Percentiles rank a stretch among this genome's conserved stretches.
Evolutionary conservation across 73 alveolate genomes (phyloP).

Genomic region (Tetrahymena thermophila): DNA sequence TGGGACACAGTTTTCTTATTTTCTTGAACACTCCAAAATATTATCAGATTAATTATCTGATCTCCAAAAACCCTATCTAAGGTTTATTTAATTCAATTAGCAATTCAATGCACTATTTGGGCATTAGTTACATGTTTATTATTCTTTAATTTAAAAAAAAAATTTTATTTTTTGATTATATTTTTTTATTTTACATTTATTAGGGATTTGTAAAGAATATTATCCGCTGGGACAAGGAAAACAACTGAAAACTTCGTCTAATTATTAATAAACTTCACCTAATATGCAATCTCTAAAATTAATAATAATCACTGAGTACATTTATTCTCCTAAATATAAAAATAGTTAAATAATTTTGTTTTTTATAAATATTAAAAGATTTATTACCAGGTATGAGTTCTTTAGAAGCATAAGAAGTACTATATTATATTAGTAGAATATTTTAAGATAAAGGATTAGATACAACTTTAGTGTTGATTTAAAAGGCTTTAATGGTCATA

Average conservation of each 20-base stretch:
- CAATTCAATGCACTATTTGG: background rate
- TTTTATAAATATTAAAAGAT: no score
- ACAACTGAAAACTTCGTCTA: background rate
- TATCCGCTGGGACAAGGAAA: background rate
- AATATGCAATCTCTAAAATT: background rate
- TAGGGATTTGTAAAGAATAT: background rate
- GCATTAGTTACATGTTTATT: background rate
- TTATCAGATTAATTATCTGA: background rate
- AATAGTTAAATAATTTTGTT: no score
- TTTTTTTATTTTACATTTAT: background rate
- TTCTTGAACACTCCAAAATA: background rate
- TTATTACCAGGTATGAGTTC: no score
- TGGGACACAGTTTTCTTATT: background rate
- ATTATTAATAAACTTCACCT: background rate
- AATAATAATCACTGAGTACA: background rate
- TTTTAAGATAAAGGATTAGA: background rate
- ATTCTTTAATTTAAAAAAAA: background rate
- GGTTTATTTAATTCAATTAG: background rate
- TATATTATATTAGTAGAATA: background rate
- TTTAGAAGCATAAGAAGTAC: background rate
- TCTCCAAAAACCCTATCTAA: background rate
- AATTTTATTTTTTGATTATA: no score
- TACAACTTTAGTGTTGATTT: background rate
- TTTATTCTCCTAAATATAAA: background rate
- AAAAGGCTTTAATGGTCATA: background rate